Conservation (phyloP, 495 filamentous ascomycete species). For the Amniculicola lignicola region DNA sequence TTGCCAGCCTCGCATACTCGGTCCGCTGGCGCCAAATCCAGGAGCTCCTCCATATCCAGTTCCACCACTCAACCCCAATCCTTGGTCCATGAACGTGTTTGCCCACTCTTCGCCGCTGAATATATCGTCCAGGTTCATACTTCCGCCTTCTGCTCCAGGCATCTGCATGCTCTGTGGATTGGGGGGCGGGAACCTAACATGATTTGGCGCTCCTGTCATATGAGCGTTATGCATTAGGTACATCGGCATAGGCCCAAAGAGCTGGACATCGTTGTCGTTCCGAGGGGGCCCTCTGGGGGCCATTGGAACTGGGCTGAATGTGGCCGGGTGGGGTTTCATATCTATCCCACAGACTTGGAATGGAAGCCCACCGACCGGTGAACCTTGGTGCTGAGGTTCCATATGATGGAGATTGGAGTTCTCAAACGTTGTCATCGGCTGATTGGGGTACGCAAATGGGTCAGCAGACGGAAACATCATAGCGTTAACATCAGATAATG, state of each 20-base stretch:
- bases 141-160: constrained; percentile 10
- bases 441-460: constrained; percentile 85
- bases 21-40: background rate
- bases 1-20: constrained; percentile 4
- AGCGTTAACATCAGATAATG: constrained; percentile 69
- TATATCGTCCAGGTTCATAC: constrained; percentile 40
- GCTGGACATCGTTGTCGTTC: constrained; percentile 51
- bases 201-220: constrained; percentile 4
- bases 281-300: constrained; percentile 8
- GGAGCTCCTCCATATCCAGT: constrained; percentile 1
- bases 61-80: constrained; percentile 17
- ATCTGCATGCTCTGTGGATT: constrained; percentile 1
- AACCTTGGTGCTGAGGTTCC: constrained; percentile 23
- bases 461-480: constrained; percentile 93
- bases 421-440: constrained; percentile 68
- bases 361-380: constrained; percentile 12
- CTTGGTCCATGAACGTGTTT: constrained; percentile 33
- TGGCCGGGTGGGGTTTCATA: constrained; percentile 16
- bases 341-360: constrained; percentile 9
- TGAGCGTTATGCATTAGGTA: constrained; percentile 49
- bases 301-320: constrained; percentile 1
- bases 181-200: constrained; percentile 3
- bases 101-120: constrained; percentile 37
- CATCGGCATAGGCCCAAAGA: constrained; percentile 54
- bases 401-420: constrained; percentile 46